phyloP scores from a whole-genome alignment of 2,329 filamentous ascomycete species.

The Penicillium sp. region DNA sequence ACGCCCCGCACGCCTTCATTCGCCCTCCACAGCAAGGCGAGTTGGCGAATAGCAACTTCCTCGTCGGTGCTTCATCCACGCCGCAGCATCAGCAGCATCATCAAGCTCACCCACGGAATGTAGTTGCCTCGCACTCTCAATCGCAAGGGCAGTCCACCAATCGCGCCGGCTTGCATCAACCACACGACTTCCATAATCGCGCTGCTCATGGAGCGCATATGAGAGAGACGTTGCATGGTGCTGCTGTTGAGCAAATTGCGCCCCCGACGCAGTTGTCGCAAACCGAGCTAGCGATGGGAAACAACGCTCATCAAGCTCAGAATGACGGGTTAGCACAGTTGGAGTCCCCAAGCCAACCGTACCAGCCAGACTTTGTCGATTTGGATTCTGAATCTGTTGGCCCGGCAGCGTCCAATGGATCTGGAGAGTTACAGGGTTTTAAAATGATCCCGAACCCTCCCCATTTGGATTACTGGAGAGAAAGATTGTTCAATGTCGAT shows the following conservation, averaged over 20 bases:
- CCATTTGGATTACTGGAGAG: conserved; percentile 66
- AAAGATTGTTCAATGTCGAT: conserved; percentile 72
- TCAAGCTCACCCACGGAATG: not conserved
- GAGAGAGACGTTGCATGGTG: not conserved
- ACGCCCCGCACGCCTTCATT: conserved; percentile 12
- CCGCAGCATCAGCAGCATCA: conserved; percentile 7
- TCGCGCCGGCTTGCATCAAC: not conserved
- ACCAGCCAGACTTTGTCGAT: conserved; percentile 20
- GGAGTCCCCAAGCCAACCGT: conserved; percentile 17
- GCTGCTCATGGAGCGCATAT: conserved; percentile 1
- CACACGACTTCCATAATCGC: conserved; percentile 2
- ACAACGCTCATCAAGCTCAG: conserved; percentile 11
- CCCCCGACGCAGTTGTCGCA: conserved; percentile 1
- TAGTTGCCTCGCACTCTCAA: conserved; percentile 2
- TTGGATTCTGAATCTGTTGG: conserved; percentile 12
- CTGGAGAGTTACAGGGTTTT: conserved; percentile 31
- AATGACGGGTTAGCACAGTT: conserved; percentile 23
- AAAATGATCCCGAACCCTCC: conserved; percentile 66
- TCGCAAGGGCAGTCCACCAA: conserved; percentile 1
- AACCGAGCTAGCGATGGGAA: conserved; percentile 11
- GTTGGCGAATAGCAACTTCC: conserved; percentile 13
- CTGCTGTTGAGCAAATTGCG: not conserved
- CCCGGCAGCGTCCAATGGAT: conserved; percentile 26
- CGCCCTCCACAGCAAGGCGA: conserved; percentile 18
- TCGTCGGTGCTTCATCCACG: conserved; percentile 7